Evolutionary conservation across 176 grass and related monocot genomes (phyloP), one percentile per base, ranked within the genome.

Genomic region (Bolboschoenus planiculmis): DNA sequence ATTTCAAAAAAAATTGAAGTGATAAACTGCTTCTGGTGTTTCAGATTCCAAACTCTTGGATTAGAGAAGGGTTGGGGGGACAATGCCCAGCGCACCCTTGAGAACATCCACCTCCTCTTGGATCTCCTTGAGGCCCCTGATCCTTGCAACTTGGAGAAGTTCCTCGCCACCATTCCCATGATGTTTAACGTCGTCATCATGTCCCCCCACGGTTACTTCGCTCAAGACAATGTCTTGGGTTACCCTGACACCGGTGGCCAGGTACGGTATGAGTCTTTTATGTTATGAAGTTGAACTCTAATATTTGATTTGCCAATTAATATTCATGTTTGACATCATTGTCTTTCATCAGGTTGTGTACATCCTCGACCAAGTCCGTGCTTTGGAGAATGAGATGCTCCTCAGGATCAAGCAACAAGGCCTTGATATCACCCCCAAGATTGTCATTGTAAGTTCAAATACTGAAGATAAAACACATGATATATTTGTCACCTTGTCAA

Each of bases 41-140:
- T 1, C 83, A 99, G 96, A 81, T 90, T 99, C 84, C 91, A 99
- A 91, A 87, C 90, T 70, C 87, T 99, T 4, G 96, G 96, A 7
- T 90, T 99, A 62, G 96, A 99, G 84, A 99, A 91, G 80, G 96
- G 96, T 37, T 99, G 96, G 96, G 96, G 96, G 86, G 96, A 99
- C 82, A 88, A 85, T 1, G 91, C 92, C 33, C 73, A 90, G 68
- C 91, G 91, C 31, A 90, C 89, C 7, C 87, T 88, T 1, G 92
- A 86, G 27, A 89, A 88, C 64, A 90, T 99, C 59, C 96, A 99
- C 78, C 84, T 99, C 66, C 96, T 99, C 71, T 89, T 91, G 8
- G 96, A 99, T 60, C 90, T 99, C 62, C 90, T 99, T 40, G 96
- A 99, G 92, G 96, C 96, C 3, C 96, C 96, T 80, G 96, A 95